Base-by-base conservation (phyloP, 163 green algal genomes). In the Chlorella variabilis region DNA sequence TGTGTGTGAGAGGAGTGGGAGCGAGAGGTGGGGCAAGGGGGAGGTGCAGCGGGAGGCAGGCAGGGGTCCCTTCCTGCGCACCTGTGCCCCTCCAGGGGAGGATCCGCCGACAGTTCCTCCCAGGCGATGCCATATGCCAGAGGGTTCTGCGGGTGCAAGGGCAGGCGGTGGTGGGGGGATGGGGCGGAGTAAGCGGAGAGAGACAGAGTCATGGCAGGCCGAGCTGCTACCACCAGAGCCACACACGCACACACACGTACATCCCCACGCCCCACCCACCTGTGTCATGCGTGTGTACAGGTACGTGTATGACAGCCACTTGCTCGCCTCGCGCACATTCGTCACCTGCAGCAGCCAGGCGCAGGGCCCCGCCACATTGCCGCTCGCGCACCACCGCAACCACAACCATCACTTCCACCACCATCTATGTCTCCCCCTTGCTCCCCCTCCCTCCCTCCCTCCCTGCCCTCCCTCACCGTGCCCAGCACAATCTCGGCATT, bases 401-500 rank as follows among this genome's bases (percentile, higher is more conserved):
- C 54, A 25, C 15, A 62, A 62, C 54, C 7, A 20, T 20, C 61
- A 69, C 29, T 6, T 7, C 4, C 39, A 25, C 15, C 54, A 9
- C 18, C 15, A 25, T n/a, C 7, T 15, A 62, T 15, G 45, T 11
- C 15, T n/a, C n/a, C n/a, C n/a, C n/a, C n/a, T n/a, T n/a, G n/a
- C n/a, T n/a, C n/a, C n/a, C n/a, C n/a, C n/a, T 54, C 54, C 54
- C 15, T n/a, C 59, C 6, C 59, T n/a, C n/a, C n/a, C n/a, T n/a
- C n/a, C n/a, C n/a, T n/a, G n/a, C n/a, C n/a, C n/a, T n/a, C n/a
- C 51, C 77, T 59, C 65, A 89, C 85, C 27, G 91, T 98, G 56
- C 97, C 97, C 77, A 99, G 87, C 56, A 98, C 96, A 23, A 99
- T 91, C 86, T 99, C 96, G 5, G 96, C 94, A 77, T 98, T 98